Evolutionary conservation across 352 stramenopile genomes (phyloP).

Genomic region (Phytophthora ramorum): DNA sequence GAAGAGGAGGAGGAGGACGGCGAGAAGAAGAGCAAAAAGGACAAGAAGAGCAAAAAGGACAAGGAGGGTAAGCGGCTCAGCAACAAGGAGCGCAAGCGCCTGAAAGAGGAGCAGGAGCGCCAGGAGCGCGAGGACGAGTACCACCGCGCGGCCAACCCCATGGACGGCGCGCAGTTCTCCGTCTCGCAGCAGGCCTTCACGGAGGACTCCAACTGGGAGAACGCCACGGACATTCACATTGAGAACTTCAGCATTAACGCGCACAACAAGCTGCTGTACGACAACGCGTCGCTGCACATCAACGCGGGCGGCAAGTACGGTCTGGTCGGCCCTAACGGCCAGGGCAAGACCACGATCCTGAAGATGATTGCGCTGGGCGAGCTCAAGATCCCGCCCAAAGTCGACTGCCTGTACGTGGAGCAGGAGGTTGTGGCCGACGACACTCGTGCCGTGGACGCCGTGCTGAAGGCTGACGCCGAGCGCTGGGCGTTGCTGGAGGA

Average conservation of each 20-base stretch:
- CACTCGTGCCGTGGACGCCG: conserved; percentile 97
- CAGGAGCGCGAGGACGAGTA: conserved; percentile 85
- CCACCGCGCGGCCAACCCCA: conserved; percentile 82
- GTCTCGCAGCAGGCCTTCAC: conserved; percentile 97
- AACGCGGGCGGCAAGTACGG: conserved; percentile 98
- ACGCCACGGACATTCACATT: conserved; percentile 99
- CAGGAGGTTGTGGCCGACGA: conserved; percentile 99
- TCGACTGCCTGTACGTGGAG: conserved; percentile 99
- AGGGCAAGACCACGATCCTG: conserved; percentile 98
- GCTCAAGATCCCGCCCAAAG: conserved; percentile 97
- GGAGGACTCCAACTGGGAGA: conserved; percentile 98
- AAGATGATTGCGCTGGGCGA: conserved; percentile 99
- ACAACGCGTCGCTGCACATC: conserved; percentile 98
- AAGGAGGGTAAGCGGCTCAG: conserved; percentile 87
- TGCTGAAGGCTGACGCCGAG: conserved; percentile 97
- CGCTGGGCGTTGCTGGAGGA: conserved; percentile 98
- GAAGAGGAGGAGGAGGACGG: conserved; percentile 49
- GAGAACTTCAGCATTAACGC: conserved; percentile 99
- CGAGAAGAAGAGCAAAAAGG: conserved; percentile 46
- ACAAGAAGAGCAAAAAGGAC: conserved; percentile 75
- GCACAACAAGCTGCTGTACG: conserved; percentile 99
- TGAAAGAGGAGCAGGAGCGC: conserved; percentile 88
- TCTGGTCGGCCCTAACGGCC: conserved; percentile 98
- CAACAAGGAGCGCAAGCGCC: conserved; percentile 87
- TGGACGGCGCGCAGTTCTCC: conserved; percentile 96